Percentiles rank a stretch among this genome's conserved stretches.
Conservation (phyloP, 2,329 filamentous ascomycete species). For the Pseudogymnoascus sp. region DNA sequence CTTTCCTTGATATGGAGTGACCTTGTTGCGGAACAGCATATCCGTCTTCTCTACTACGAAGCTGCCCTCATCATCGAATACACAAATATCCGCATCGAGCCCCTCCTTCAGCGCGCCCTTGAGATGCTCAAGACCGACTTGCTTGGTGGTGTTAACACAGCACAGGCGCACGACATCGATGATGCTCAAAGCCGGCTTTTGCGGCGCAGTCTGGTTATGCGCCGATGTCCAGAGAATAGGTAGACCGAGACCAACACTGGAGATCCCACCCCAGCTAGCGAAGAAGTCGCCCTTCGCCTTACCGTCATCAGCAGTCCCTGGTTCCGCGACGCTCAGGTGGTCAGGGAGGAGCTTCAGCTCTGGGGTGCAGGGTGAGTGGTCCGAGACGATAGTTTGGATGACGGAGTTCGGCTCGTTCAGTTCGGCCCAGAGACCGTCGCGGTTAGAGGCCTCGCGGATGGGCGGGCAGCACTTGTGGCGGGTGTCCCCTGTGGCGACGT, state of each 20-base stretch:
- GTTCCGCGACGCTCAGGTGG: conserved; percentile 32
- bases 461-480: conserved; percentile 69
- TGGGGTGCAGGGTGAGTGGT: conserved; percentile 94
- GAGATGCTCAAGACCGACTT: conserved; percentile 72
- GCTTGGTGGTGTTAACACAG: conserved; percentile 74
- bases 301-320: conserved; percentile 29
- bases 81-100: conserved; percentile 82
- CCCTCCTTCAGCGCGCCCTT: conserved; percentile 79
- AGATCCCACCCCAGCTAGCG: conserved; percentile 92
- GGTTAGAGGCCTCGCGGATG: conserved; percentile 57
- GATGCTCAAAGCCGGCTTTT: conserved; percentile 38
- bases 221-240: conserved; percentile 66
- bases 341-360: conserved; percentile 81
- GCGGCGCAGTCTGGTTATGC: conserved; percentile 26
- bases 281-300: conserved; percentile 74
- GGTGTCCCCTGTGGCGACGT: conserved; percentile 59
- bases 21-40: conserved; percentile 59
- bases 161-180: conserved; percentile 80
- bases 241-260: conserved; percentile 83
- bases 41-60: conserved; percentile 68
- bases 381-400: conserved; percentile 85
- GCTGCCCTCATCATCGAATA: conserved; percentile 77
- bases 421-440: conserved; percentile 67
- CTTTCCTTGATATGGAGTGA: conserved; percentile 46
- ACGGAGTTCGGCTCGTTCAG: conserved; percentile 64